phyloP scores from a whole-genome alignment of 2,329 filamentous ascomycete genomes.

The Talaromyces verruculosus region DNA sequence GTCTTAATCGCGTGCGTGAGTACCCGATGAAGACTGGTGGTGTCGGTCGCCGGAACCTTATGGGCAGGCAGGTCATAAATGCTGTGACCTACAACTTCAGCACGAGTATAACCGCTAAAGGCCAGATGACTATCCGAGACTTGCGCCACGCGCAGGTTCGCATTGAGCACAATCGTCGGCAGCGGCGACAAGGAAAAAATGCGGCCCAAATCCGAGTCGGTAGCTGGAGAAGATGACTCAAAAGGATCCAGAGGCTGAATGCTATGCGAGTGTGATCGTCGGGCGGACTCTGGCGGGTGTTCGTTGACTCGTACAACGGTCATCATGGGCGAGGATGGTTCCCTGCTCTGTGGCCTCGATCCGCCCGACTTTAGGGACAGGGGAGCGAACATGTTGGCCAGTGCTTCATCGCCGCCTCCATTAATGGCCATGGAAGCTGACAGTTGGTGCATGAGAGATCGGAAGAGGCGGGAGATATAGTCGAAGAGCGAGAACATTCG shows the following conservation, averaged over 20 bases:
- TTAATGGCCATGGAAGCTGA: constrained; percentile 3
- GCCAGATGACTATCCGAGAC: constrained; percentile 47
- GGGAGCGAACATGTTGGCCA: constrained; percentile 14
- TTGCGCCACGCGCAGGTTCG: constrained; percentile 38
- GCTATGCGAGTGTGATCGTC: not conserved
- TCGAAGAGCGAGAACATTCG: not conserved
- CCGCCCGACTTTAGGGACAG: not conserved
- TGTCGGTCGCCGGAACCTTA: constrained; percentile 37
- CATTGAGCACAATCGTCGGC: constrained; percentile 43
- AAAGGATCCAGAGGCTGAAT: constrained; percentile 13
- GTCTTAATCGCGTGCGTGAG: constrained; percentile 41
- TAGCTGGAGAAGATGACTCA: constrained; percentile 5
- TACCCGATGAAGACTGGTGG: constrained; percentile 38
- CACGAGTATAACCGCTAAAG: constrained; percentile 35
- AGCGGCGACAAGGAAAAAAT: constrained; percentile 34
- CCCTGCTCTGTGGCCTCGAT: not conserved
- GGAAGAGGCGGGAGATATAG: not conserved
- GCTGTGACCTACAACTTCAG: constrained; percentile 38
- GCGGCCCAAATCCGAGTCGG: constrained; percentile 23
- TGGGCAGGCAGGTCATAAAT: constrained; percentile 43
- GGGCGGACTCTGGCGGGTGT: not conserved
- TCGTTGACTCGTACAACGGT: not conserved
- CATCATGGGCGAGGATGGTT: not conserved
- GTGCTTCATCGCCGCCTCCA: constrained; percentile 3
- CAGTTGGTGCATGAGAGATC: not conserved